Base-by-base conservation (phyloP, 176 grass and related monocot species). In the Triticum timopheevii region DNA sequence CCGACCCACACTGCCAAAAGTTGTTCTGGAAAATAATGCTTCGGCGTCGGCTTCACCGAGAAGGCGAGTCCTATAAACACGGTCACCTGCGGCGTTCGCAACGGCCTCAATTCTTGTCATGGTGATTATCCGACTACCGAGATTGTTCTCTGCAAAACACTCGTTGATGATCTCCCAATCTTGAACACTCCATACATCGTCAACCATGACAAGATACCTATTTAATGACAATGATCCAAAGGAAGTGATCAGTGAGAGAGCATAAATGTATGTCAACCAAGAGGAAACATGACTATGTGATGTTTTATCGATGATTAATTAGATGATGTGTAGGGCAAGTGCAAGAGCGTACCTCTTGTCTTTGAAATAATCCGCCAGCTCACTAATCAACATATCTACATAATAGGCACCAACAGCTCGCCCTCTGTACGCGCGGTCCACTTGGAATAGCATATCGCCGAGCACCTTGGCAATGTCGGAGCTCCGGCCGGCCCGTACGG, bases 171-270 rank as follows among this genome's bases (percentile, higher is more conserved):
- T 42, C 64, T 0, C 10, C 72, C 85, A 91, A 1, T 56, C n/a
- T 27, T 38, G 19, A 1, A 5, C 34, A 49, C 58, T 84, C 89
- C 89, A 91, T 16, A 91, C 1, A 84, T 91, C 89, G 84, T 91
- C 89, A 45, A 91, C 31, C 24, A 88, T 42, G 42, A 88, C 15
- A 13, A 89, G 70, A 17, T 86, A 86, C 70, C 38, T 40, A 40
- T 40, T 40, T 40, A 40, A 10, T 40, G 39, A 40, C 39, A 40
- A 10, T 45, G 42, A 45, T 4, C 42, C 3, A 45, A 45, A 45
- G 42, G 42, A 49, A 49, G 45, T 49, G 11, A 49, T 49, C 13
- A 49, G 13, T 52, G 15, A 76, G 28, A 27, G 3, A 73, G 39
- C 12, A 38, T 70, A 20, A 50, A 16, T 50, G 13, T 12, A 45